Evolutionary conservation across 495 filamentous ascomycete species (phyloP), one percentile per base, ranked within the genome.

Genomic region (Ramalina intermedia): DNA sequence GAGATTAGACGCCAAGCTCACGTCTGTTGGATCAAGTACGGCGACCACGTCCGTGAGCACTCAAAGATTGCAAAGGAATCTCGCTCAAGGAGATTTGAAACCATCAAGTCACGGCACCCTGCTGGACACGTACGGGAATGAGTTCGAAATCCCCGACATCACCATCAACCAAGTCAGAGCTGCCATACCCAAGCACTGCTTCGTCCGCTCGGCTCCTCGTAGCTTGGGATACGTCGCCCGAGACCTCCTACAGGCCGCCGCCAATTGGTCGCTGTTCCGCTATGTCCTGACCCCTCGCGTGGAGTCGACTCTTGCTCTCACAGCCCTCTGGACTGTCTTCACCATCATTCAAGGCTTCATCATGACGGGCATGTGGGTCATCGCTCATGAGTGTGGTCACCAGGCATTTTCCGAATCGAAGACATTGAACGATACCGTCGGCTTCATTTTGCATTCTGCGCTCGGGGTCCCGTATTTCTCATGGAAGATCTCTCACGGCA

Each of bases 401-500:
- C 79, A 84, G 67, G 80, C 85, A 43, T 91, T 94, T 71, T 90
- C 86, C 20, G 68, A 81, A 6, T 89, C 80, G 56, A 83, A 81
- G 68, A 68, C 73, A 1, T 62, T 94, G 62, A 91, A 91, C 67
- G 85, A 91, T 65, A 76, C 81, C n/a, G 79, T 86, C 48, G 87
- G 87, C 53, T 90, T 84, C 79, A 61, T 87, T 61, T 76, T 85
- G 53, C 87, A 94, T 66, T 90, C 85, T 16, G 68, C 79, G 35
- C 71, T 94, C 45, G 68, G 93, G 33, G 86, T 91, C 23, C 87
- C 87, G 23, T 94, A 89, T 69, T 91, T 87, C 68, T 86, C 84
- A 55, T 94, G 87, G 87, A 87, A 90, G 70, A 83, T 91, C 66
- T 87, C 84, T 52, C 87, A 94, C 69, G 80, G 84, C 64, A 87